phyloP scores from a whole-genome alignment of 129 eudicot species.

The Flaveria bidentis region DNA sequence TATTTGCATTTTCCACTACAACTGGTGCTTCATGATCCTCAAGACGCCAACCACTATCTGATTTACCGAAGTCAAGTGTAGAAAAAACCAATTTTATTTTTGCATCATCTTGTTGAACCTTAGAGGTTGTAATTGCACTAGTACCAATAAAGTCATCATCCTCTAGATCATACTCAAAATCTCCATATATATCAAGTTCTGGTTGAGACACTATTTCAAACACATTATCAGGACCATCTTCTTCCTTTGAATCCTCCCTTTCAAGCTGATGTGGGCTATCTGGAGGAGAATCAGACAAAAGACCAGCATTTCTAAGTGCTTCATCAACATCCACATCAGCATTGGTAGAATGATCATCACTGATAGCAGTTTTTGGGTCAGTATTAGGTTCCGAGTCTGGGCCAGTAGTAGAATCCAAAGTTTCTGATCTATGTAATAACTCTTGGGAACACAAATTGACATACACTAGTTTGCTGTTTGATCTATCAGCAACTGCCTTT shows the following conservation, averaged over 20 bases:
- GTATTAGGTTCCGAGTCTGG: conserved; percentile 40
- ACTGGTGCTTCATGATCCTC: conserved; percentile 38
- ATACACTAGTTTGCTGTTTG: conserved; percentile 85
- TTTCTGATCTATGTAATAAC: conserved; percentile 52
- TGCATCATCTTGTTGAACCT: conserved; percentile 48
- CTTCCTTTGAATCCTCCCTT: conserved; percentile 37
- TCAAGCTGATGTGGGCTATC: conserved; percentile 49
- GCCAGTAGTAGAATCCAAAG: conserved; percentile 18
- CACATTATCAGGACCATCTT: conserved; percentile 67
- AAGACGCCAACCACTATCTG: conserved; percentile 29
- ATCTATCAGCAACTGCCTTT: conserved; percentile 72
- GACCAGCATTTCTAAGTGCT: conserved; percentile 84
- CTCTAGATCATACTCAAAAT: conserved; percentile 86
- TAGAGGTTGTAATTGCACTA: conserved; percentile 44
- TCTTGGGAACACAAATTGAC: conserved; percentile 85
- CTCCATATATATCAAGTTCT: conserved; percentile 92
- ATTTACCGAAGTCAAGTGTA: conserved; percentile 43
- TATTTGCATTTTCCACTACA: conserved; percentile 22
- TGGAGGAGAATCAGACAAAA: conserved; percentile 87
- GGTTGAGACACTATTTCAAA: conserved; percentile 75
- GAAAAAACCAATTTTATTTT: conserved; percentile 76
- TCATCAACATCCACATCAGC: conserved; percentile 62
- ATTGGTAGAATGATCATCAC: conserved; percentile 33
- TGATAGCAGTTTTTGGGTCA: conserved; percentile 32
- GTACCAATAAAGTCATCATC: conserved; percentile 76